These are phyloP conservation scores for Tilletia horrida DNA, from an alignment of 1,284 basidiomycete species.

Conservation along the genomic window DNA sequence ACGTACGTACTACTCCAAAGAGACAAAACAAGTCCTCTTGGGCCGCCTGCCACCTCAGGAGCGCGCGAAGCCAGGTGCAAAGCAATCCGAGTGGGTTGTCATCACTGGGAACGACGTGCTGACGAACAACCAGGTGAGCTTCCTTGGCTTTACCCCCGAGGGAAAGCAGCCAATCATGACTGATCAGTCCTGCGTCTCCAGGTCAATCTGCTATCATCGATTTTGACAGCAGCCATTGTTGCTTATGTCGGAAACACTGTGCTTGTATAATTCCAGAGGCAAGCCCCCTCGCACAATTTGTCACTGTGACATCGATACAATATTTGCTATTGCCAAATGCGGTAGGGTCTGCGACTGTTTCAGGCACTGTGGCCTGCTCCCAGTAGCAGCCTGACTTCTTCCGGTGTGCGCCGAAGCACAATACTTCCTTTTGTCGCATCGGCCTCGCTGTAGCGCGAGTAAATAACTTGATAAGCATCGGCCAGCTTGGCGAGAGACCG, in stretches of 20 bases:
- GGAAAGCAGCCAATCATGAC: neutral
- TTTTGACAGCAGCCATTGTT: slow-evolving; percentile 24
- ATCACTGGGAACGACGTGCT: slow-evolving; percentile 72
- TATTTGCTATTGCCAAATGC: too few species aligned
- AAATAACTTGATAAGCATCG: slow-evolving; percentile 21
- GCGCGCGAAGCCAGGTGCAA: slow-evolving; percentile 41
- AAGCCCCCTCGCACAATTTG: too few species aligned
- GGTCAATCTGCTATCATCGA: slow-evolving; percentile 43
- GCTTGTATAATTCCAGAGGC: slow-evolving; percentile 5
- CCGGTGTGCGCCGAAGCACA: slow-evolving; percentile 25
- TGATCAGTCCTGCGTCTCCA: neutral
- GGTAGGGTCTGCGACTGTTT: neutral
- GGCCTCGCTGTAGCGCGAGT: slow-evolving; percentile 1
- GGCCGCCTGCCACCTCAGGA: slow-evolving; percentile 21
- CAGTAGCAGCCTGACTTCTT: slow-evolving; percentile 34
- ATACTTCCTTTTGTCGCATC: slow-evolving; percentile 22
- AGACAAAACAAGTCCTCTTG: slow-evolving; percentile 65
- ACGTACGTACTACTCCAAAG: slow-evolving; percentile 69
- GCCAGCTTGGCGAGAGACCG: slow-evolving; percentile 28
- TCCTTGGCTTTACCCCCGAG: slow-evolving; percentile 58
- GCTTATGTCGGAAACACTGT: slow-evolving; percentile 26
- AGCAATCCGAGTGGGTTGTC: slow-evolving; percentile 58
- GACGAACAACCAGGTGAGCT: slow-evolving; percentile 65
- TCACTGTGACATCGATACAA: too few species aligned
- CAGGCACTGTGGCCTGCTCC: slow-evolving; percentile 17